phyloP scores from a whole-genome alignment of 306 rosid genomes.

The Ormosia semicastrata region DNA sequence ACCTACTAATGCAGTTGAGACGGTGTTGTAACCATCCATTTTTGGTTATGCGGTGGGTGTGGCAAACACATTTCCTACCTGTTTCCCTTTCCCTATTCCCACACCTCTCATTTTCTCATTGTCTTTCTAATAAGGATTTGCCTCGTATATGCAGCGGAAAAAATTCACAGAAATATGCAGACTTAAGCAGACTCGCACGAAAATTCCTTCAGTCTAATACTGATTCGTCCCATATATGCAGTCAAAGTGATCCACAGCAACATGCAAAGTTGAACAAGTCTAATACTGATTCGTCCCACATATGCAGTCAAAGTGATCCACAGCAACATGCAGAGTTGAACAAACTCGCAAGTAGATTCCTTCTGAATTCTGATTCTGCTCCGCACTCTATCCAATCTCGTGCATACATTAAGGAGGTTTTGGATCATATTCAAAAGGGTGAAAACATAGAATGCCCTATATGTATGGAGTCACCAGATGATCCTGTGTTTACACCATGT shows the following conservation, averaged over 20 bases:
- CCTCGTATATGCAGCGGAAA: slow-evolving; percentile 36
- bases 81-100: neutral
- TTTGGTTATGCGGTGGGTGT: slow-evolving; percentile 69
- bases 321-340: slow-evolving; percentile 51
- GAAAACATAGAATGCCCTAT: slow-evolving; percentile 70
- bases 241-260: slow-evolving; percentile 48
- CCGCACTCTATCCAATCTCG: slow-evolving; percentile 37
- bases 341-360: slow-evolving; percentile 58
- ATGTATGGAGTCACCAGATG: slow-evolving; percentile 88
- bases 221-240: neutral
- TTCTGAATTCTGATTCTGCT: slow-evolving; percentile 35
- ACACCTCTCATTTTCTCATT: neutral
- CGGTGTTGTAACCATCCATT: slow-evolving; percentile 91
- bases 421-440: slow-evolving; percentile 56
- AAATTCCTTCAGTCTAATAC: slow-evolving; percentile 28
- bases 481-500: slow-evolving; percentile 85
- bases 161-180: slow-evolving; percentile 31
- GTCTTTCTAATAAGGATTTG: slow-evolving; percentile 26
- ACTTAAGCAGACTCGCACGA: slow-evolving; percentile 35
- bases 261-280: slow-evolving; percentile 48
- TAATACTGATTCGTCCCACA: neutral
- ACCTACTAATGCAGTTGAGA: slow-evolving; percentile 77
- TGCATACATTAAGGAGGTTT: slow-evolving; percentile 67
- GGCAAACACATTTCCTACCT: neutral
- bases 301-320: slow-evolving; percentile 38